A percentile compares a stretch with the other conserved stretches of the same genome.
Conservation (phyloP, 208 protist species). For the Trypanosoma boissoni region DNA sequence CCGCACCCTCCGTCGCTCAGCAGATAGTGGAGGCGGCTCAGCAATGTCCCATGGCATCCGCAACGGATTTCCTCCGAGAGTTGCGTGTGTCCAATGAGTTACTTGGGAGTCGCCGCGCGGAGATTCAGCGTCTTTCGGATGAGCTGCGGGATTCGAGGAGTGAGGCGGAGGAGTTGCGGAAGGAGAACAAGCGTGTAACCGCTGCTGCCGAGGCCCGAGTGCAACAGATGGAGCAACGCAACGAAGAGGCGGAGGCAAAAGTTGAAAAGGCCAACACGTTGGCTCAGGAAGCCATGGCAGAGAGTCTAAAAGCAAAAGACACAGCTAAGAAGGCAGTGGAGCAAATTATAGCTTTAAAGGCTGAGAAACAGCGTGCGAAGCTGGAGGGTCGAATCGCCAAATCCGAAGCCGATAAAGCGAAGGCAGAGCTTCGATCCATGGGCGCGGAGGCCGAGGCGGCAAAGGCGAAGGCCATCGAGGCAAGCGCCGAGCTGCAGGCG, state of each 20-base stretch:
- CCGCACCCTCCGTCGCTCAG: neutral
- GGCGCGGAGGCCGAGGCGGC: no score
- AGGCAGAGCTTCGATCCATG: no score
- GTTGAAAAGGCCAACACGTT: no score
- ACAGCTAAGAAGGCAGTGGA: no score
- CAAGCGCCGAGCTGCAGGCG: neutral
- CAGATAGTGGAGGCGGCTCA: neutral
- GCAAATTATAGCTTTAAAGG: no score
- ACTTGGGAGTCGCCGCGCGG: neutral
- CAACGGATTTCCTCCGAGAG: conserved; percentile 12
- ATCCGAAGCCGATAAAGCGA: no score
- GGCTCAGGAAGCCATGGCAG: no score
- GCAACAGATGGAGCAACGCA: neutral
- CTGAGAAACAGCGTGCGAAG: no score
- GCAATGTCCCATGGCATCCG: neutral
- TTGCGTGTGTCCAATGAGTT: neutral
- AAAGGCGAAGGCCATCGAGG: no score
- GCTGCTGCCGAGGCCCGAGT: neutral
- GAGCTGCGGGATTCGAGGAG: neutral
- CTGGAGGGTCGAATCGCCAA: no score
- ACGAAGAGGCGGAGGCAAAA: no score
- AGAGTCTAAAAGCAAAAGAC: no score
- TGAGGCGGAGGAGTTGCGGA: neutral
- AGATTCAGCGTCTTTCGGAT: conserved; percentile 9
- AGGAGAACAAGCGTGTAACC: neutral